phyloP scores from a whole-genome alignment of 495 filamentous ascomycete genomes.

The Evernia prunastri region DNA sequence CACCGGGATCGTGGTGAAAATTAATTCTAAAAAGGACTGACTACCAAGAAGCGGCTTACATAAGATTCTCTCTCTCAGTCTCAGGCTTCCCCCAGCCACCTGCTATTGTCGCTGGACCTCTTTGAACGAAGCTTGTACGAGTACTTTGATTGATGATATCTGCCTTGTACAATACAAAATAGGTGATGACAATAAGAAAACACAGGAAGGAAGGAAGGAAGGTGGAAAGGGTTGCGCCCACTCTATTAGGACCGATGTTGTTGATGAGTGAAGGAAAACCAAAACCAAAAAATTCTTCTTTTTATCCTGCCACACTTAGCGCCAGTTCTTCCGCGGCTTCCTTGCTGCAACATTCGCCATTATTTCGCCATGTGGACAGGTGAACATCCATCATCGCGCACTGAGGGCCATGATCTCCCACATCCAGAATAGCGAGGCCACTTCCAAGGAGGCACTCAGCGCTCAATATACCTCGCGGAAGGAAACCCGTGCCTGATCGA shows the following conservation, averaged over 20 bases:
- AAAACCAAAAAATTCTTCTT: neutral
- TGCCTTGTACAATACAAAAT: conserved; percentile 17
- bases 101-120: conserved; percentile 5
- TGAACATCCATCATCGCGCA: neutral
- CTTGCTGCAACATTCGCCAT: conserved; percentile 4
- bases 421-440: neutral
- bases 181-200: conserved; percentile 11
- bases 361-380: too few species aligned
- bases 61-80: conserved; percentile 12
- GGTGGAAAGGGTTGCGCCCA: conserved; percentile 8
- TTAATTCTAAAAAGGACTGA: conserved; percentile 2
- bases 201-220: too few species aligned
- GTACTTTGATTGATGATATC: conserved; percentile 16
- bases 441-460: neutral
- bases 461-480: neutral
- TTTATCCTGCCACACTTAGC: conserved; percentile 13
- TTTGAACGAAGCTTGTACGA: neutral
- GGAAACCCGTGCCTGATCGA: neutral
- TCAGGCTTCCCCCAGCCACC: conserved; percentile 1
- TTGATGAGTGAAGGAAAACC: neutral
- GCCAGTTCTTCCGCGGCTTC: conserved; percentile 16
- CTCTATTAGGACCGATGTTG: conserved; percentile 8
- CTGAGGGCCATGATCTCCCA: neutral
- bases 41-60: conserved; percentile 16
- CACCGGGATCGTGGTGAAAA: conserved; percentile 10